These are phyloP conservation scores for Alternaria panax DNA, from an alignment of 2,329 filamentous ascomycete genomes.

Conservation along the genomic window DNA sequence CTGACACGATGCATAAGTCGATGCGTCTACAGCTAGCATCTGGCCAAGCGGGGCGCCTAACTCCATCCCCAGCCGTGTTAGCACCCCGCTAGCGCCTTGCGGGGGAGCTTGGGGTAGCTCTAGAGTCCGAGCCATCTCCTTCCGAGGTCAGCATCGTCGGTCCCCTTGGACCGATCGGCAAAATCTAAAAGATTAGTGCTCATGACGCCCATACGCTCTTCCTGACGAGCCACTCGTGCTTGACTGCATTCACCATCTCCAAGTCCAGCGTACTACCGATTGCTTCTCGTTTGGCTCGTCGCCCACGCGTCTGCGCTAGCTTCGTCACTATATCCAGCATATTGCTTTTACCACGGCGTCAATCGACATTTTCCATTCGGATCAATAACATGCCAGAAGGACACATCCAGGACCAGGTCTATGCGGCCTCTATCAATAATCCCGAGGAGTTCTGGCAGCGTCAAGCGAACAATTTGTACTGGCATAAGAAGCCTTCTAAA, in stretches of 20 bases:
- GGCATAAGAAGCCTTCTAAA: conserved; percentile 77
- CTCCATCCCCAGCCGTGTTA: conserved; percentile 5
- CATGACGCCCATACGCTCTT: background rate
- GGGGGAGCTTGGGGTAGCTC: conserved; percentile 8
- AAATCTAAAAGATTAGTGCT: background rate
- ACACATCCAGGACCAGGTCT: conserved; percentile 59
- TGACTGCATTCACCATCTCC: background rate
- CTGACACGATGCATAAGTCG: background rate
- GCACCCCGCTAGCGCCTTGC: conserved; percentile 15
- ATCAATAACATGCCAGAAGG: conserved; percentile 7
- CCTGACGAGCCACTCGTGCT: background rate
- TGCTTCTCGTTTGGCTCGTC: background rate
- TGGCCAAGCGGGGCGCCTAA: background rate
- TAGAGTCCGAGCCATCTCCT: conserved; percentile 6
- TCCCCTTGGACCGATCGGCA: conserved; percentile 15
- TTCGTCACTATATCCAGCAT: background rate
- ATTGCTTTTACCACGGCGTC: background rate
- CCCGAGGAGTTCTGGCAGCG: conserved; percentile 77
- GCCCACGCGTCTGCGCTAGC: background rate
- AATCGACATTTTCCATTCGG: background rate
- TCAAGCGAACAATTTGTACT: conserved; percentile 78
- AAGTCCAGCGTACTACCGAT: background rate
- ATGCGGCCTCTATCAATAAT: conserved; percentile 67
- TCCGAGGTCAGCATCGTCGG: conserved; percentile 12
- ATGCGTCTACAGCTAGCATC: background rate